Evolutionary conservation across 2,329 filamentous ascomycete genomes (phyloP).

Genomic region (Endothia cerciana): DNA sequence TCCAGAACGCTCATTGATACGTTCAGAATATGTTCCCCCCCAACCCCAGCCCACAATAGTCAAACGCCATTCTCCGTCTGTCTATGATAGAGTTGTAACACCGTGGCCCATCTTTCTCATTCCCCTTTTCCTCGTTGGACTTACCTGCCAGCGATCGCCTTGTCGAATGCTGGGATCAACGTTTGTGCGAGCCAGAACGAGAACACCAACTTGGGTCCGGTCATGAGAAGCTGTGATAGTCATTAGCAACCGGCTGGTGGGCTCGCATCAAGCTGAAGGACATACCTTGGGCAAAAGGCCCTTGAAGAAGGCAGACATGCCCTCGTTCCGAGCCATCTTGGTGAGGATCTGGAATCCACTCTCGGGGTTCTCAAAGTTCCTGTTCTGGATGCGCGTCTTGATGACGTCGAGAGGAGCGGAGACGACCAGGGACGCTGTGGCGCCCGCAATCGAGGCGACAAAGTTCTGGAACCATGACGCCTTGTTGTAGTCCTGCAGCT

Average conservation of each 20-base stretch:
- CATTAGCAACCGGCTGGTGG: not conserved
- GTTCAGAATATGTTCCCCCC: slow-evolving; percentile 17
- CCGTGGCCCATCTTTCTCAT: not conserved
- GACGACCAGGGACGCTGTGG: slow-evolving; percentile 91
- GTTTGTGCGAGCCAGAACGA: slow-evolving; percentile 99
- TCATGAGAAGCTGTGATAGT: slow-evolving; percentile 79
- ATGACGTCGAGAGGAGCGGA: slow-evolving; percentile 97
- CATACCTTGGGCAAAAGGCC: slow-evolving; percentile 85
- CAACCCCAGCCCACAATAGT: not conserved
- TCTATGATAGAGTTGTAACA: slow-evolving; percentile 29
- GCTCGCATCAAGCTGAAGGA: not conserved
- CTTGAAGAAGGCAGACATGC: slow-evolving; percentile 91
- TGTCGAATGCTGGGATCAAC: slow-evolving; percentile 87
- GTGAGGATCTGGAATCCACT: slow-evolving; percentile 87
- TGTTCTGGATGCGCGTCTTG: slow-evolving; percentile 98
- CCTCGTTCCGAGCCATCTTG: slow-evolving; percentile 94
- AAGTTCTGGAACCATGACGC: slow-evolving; percentile 97
- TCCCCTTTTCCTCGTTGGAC: not conserved
- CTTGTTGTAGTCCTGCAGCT: slow-evolving; percentile 91
- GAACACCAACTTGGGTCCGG: slow-evolving; percentile 97
- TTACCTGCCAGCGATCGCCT: slow-evolving; percentile 39
- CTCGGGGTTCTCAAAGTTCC: slow-evolving; percentile 98
- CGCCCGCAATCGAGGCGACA: slow-evolving; percentile 91
- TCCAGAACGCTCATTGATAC: slow-evolving; percentile 12
- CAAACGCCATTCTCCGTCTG: slow-evolving; percentile 25